phyloP scores from a whole-genome alignment of 176 grass and related monocot species.

The Puccinellia tenuiflora region DNA sequence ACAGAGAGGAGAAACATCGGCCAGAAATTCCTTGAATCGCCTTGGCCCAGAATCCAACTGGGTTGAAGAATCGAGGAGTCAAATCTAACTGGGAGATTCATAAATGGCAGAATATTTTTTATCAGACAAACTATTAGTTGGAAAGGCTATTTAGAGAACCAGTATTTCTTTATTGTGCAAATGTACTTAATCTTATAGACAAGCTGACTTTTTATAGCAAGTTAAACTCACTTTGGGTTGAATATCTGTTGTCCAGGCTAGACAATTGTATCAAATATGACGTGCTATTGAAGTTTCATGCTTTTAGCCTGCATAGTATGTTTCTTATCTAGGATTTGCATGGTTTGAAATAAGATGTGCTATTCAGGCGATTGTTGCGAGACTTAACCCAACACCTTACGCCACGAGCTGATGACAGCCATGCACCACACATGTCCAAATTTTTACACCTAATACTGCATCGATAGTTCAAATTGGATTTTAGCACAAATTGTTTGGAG shows the following conservation, averaged over 20 bases:
- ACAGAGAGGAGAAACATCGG: neutral
- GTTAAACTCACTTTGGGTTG: neutral
- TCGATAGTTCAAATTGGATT: neutral
- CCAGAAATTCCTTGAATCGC: neutral
- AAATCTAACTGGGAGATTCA: neutral
- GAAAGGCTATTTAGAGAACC: neutral
- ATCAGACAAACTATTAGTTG: neutral
- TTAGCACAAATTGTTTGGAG: neutral
- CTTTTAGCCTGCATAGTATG: neutral
- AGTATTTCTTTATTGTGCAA: neutral
- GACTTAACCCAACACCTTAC: no score
- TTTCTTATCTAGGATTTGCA: neutral
- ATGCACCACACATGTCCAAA: neutral
- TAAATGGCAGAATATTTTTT: neutral
- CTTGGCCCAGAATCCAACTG: neutral
- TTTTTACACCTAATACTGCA: neutral
- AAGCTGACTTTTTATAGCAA: neutral
- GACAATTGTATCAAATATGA: neutral
- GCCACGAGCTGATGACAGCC: neutral
- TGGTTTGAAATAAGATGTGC: no score
- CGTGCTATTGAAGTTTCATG: neutral
- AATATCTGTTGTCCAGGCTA: neutral
- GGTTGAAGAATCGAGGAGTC: neutral
- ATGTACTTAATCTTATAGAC: neutral
- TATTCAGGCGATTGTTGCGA: no score